phyloP scores from a whole-genome alignment of 2,329 filamentous ascomycete species.

The Aspergillus ibericus region DNA sequence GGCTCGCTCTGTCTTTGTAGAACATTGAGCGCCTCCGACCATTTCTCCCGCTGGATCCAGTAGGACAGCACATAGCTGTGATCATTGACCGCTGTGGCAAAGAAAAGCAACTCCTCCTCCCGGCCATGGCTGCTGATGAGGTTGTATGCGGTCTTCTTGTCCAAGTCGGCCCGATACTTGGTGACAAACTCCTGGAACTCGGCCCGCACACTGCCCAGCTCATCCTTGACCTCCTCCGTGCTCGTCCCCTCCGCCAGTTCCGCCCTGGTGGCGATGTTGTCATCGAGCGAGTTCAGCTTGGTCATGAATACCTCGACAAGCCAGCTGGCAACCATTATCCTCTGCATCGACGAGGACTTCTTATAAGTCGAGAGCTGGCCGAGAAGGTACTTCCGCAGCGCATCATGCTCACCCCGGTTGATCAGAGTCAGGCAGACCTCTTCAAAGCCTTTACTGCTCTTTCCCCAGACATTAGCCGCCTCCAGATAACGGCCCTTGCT shows the following conservation, averaged over 20 bases:
- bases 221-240: slow-evolving; percentile 64
- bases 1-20: slow-evolving; percentile 90
- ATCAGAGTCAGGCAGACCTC: slow-evolving; percentile 91
- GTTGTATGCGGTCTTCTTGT: slow-evolving; percentile 90
- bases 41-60: slow-evolving; percentile 94
- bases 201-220: slow-evolving; percentile 67
- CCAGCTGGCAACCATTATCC: slow-evolving; percentile 94
- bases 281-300: slow-evolving; percentile 90
- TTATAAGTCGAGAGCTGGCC: slow-evolving; percentile 81
- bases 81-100: slow-evolving; percentile 83
- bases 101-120: slow-evolving; percentile 88
- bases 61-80: slow-evolving; percentile 94
- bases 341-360: slow-evolving; percentile 84
- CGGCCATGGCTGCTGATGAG: slow-evolving; percentile 93
- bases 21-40: slow-evolving; percentile 81
- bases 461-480: slow-evolving; percentile 86
- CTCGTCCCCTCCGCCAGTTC: slow-evolving; percentile 73
- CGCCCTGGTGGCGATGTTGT: slow-evolving; percentile 86
- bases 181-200: slow-evolving; percentile 88
- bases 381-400: slow-evolving; percentile 82
- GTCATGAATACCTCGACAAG: slow-evolving; percentile 96
- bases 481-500: slow-evolving; percentile 79
- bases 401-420: slow-evolving; percentile 85
- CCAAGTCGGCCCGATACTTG: slow-evolving; percentile 82
- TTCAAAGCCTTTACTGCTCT: slow-evolving; percentile 95